Evolutionary conservation across 2,329 filamentous ascomycete genomes (phyloP), one percentile per base, ranked within the genome.

Genomic region (Xylaria sp.): DNA sequence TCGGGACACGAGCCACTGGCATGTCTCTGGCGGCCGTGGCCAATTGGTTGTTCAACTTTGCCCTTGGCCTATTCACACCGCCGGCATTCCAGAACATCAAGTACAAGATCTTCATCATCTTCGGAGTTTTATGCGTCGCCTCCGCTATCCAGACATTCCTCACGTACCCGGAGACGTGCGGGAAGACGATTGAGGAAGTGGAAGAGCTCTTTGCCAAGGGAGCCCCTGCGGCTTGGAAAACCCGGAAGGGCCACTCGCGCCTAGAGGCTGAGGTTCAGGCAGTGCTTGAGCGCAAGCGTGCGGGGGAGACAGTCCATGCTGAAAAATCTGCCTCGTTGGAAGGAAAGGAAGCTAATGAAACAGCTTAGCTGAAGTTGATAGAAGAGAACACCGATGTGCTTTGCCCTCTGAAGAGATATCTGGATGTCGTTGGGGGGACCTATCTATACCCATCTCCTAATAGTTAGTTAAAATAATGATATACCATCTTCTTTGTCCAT

Each of bases 21-120:
- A 89, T 90, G 82, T 84, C 85, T 25, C 80, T 90, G 51, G 82
- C 88, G 0, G 85, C 87, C 2, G 81, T 87, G 20, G 83, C 84
- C 15, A 89, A 88, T 70, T 82, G 80, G 80, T 72, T 87, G 6
- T 88, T 89, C 81, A 90, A 89, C 78, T 89, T 89, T 74, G 88
- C 87, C 0, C 81, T 90, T 13, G 87, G 86, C 41, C 81, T 89
- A 50, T 89, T 88, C 78, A 84, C 88, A 1, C 88, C 88, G 3
- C 84, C 87, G 0, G 87, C 83, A 0, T 88, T 90, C 78, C 78
- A 82, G 58, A 89, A 88, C 76, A 90, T 90, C 76, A 82, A 81
- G 32, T 89, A 84, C 79, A 84, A 84, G 69, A 79, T 86, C 23
- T 83, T 83, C 63, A 80, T 82, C 73, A 76, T 82, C 65, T 82